Conservation (phyloP, 2,329 filamentous ascomycete genomes). For the Truncatella angustata region DNA sequence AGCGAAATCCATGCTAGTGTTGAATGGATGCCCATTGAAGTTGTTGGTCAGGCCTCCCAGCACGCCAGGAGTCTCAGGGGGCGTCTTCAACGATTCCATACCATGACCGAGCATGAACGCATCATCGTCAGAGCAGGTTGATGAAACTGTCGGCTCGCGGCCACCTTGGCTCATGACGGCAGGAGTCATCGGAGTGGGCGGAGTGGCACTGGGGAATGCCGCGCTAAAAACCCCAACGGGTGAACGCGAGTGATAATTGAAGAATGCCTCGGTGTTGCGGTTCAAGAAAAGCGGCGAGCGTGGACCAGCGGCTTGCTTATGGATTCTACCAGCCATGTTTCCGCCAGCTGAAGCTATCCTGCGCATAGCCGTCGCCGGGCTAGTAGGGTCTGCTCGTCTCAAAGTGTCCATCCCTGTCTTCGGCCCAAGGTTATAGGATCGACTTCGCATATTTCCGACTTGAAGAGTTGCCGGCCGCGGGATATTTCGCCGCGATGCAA, state of each 20-base stretch:
- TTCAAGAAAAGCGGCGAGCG: constrained; percentile 44
- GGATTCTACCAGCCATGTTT: constrained; percentile 36
- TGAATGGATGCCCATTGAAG: constrained; percentile 30
- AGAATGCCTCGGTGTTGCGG: constrained; percentile 42
- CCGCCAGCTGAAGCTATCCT: constrained; percentile 53
- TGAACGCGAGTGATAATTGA: constrained; percentile 41
- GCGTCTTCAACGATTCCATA: constrained; percentile 47
- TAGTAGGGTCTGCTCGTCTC: constrained; percentile 42
- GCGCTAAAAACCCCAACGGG: constrained; percentile 37
- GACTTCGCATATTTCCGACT: constrained; percentile 42
- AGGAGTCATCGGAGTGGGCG: constrained; percentile 50
- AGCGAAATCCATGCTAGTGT: constrained; percentile 25
- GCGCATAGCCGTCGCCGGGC: constrained; percentile 43
- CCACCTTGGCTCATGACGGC: constrained; percentile 35
- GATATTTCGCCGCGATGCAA: constrained; percentile 51
- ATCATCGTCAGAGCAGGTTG: constrained; percentile 38
- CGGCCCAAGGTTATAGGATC: constrained; percentile 38
- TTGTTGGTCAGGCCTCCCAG: constrained; percentile 39
- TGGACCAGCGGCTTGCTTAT: constrained; percentile 38
- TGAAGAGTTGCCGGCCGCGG: constrained; percentile 49
- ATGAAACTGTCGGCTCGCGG: constrained; percentile 39
- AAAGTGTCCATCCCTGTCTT: constrained; percentile 48
- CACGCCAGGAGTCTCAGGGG: constrained; percentile 51
- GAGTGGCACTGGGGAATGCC: constrained; percentile 38
- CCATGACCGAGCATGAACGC: constrained; percentile 26